phyloP scores from a whole-genome alignment of 225 moss, liverwort and hornwort genomes.

The Neckera pumila region DNA sequence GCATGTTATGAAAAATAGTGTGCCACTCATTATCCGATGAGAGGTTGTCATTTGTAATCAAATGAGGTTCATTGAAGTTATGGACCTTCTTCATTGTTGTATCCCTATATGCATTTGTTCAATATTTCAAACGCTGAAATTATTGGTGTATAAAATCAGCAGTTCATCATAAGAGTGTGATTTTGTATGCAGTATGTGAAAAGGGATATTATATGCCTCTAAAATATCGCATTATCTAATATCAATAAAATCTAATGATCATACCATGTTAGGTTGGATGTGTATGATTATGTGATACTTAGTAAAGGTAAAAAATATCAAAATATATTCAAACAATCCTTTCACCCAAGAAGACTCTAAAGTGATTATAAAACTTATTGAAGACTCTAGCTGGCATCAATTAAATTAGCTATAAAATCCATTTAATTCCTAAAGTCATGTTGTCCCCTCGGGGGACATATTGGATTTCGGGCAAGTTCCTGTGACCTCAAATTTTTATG shows the following conservation, averaged over 20 bases:
- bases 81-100: neutral
- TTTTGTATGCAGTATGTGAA: neutral
- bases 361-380: neutral
- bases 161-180: neutral
- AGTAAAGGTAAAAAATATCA: neutral
- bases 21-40: neutral
- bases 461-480: too few species aligned
- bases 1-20: neutral
- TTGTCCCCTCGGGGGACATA: too few species aligned
- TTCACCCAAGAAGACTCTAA: accelerated
- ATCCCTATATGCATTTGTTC: neutral
- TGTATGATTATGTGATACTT: neutral
- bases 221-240: neutral
- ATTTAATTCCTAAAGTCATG: too few species aligned
- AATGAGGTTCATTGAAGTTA: neutral
- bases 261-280: neutral
- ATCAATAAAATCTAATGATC: neutral
- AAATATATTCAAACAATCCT: neutral
- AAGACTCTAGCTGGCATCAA: neutral
- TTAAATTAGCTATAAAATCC: too few species aligned
- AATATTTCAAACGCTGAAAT: neutral
- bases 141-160: neutral
- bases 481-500: too few species aligned
- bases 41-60: neutral
- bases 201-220: neutral